Base-by-base conservation (phyloP, 108 stramenopile species). In the Skeletonema menzelii region DNA sequence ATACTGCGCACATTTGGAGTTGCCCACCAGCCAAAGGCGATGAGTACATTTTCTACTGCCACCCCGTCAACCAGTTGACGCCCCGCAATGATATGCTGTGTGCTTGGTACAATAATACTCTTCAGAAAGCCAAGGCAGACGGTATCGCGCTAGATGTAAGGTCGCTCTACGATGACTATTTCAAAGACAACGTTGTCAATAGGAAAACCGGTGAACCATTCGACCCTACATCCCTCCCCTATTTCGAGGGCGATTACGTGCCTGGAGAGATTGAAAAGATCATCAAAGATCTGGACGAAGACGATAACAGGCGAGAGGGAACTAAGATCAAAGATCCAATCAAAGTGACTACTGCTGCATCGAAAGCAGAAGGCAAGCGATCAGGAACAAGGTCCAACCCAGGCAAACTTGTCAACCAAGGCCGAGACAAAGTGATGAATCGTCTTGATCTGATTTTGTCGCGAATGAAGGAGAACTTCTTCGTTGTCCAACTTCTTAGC, bases 1-100 rank as follows among this genome's bases (percentile, higher is more conserved):
- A 96, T 76, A 98, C 96, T 4, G 97, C 97, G 17, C 96, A 97
- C 69, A 97, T 99, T 44, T 99, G 98, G 98, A 96, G 95, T 64
- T 99, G 98, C 59, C 98, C 98, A 20, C 98, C 97, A 8, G 76
- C 90, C 14, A 94, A 95, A 58, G 98, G 97, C 11, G 98, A 99
- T 70, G 98, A 96, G 59, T 98, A 98, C 76, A 97, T 99, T 56
- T 92, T 97, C 63, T 81, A 95, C 75, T 81, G 88, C 47, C 95
- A 97, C 71, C 97, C 97, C 10, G 59, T 80, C 11, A 61, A 87
- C 17, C 93, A 95, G 73, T 59, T 86, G 62, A 88, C 89, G 26
- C 96, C 97, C 4, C 85, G 82, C 65, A 96, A 95, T 63, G 96
- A 96, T 65, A 89, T 92, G 80, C 82, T 99, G 6, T 77, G 94